Evolutionary conservation across 2,329 filamentous ascomycete genomes (phyloP).

Genomic region (Ophiosphaerella narmari): DNA sequence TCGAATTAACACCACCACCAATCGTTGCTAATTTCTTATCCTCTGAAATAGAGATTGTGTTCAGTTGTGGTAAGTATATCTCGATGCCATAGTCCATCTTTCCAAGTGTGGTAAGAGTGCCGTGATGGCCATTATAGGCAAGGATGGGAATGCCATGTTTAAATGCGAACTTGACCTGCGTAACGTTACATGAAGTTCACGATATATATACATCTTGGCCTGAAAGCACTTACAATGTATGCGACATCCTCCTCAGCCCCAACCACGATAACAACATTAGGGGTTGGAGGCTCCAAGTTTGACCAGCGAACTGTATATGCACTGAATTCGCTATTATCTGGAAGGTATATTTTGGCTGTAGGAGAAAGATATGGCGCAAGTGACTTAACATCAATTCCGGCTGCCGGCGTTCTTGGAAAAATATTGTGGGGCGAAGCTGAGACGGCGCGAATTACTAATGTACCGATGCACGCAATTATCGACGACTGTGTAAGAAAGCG

Average conservation of each 20-base stretch:
- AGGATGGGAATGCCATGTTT: conserved; percentile 56
- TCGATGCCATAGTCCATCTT: conserved; percentile 57
- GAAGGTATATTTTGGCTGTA: conserved; percentile 20
- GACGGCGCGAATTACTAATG: too few species aligned
- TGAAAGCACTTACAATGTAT: conserved; percentile 19
- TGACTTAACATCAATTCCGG: conserved; percentile 19
- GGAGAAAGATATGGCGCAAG: conserved; percentile 21
- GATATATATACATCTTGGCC: too few species aligned
- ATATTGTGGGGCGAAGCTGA: conserved; percentile 2
- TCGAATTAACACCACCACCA: conserved; percentile 55
- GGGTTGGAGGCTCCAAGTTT: conserved; percentile 21
- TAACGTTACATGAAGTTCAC: neutral
- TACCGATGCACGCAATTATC: too few species aligned
- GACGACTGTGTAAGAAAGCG: too few species aligned
- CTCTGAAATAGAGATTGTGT: conserved; percentile 48
- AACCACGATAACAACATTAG: conserved; percentile 22
- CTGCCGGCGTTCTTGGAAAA: conserved; percentile 12
- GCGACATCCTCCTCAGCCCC: conserved; percentile 26
- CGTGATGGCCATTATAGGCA: conserved; percentile 59
- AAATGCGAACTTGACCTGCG: conserved; percentile 57
- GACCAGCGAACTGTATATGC: conserved; percentile 23
- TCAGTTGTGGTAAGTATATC: conserved; percentile 55
- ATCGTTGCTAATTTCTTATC: conserved; percentile 55
- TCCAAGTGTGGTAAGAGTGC: conserved; percentile 55
- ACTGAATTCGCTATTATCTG: conserved; percentile 15